A percentile compares a stretch with the other conserved stretches of the same genome.
These are phyloP conservation scores for Hypseocharis bilobata DNA, from an alignment of 441 rosid species.

Conservation along the genomic window DNA sequence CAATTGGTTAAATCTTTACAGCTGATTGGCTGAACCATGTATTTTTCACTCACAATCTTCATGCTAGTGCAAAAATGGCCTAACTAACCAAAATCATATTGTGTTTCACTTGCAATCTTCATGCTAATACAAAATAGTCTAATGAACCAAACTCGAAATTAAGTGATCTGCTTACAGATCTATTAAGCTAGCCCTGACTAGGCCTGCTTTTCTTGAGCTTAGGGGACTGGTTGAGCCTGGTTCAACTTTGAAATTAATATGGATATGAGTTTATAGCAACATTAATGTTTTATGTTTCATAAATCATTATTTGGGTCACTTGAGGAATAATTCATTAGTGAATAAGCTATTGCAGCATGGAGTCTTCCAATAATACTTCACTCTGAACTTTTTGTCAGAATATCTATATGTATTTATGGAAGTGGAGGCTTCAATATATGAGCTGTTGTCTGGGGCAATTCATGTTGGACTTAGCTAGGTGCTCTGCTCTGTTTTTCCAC, in stretches of 20 bases:
- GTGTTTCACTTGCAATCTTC: neutral
- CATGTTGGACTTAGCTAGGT: too few relatives aligned
- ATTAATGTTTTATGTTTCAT: neutral
- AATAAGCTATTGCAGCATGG: too few relatives aligned
- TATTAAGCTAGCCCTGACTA: neutral
- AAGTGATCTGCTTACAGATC: neutral
- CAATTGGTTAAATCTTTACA: neutral
- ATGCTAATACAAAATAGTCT: neutral
- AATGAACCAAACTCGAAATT: neutral
- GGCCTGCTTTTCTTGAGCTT: neutral
- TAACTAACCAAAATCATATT: too few relatives aligned
- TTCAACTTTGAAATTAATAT: neutral
- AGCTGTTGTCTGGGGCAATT: too few relatives aligned
- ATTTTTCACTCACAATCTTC: neutral
- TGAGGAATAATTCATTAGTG: too few relatives aligned
- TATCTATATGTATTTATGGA: too few relatives aligned
- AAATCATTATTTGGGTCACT: neutral
- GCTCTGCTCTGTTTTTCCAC: too few relatives aligned
- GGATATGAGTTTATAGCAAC: neutral
- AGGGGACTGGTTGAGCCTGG: neutral
- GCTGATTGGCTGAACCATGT: neutral
- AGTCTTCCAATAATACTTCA: too few relatives aligned
- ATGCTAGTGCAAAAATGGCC: neutral
- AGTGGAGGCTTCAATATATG: too few relatives aligned
- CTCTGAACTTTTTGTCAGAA: too few relatives aligned